phyloP scores from a whole-genome alignment of 2,329 filamentous ascomycete species.

The Colletotrichum eleusines region DNA sequence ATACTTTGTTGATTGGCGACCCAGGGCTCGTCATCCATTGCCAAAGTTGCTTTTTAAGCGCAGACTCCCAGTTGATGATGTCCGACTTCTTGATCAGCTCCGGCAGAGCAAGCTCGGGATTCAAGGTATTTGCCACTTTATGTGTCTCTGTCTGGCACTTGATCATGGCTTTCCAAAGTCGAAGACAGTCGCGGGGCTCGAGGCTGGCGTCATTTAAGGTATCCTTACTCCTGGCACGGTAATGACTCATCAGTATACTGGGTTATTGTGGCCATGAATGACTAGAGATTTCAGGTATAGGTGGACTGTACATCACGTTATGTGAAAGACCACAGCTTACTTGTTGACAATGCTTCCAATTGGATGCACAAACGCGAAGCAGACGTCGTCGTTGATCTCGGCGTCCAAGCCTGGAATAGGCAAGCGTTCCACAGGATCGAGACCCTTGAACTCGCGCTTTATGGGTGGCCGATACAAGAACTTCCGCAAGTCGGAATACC shows the following conservation, averaged over 20 bases:
- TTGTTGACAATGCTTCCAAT: slow-evolving; percentile 72
- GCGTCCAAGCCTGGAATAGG: slow-evolving; percentile 61
- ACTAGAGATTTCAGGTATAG: not conserved
- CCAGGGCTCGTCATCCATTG: slow-evolving; percentile 70
- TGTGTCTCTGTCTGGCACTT: slow-evolving; percentile 66
- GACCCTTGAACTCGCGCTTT: slow-evolving; percentile 63
- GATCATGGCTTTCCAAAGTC: slow-evolving; percentile 73
- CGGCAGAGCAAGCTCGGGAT: no score
- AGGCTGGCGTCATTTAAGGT: slow-evolving; percentile 76
- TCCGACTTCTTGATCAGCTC: no score
- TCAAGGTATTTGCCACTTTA: slow-evolving; percentile 50
- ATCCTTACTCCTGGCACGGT: slow-evolving; percentile 59
- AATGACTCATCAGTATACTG: not conserved
- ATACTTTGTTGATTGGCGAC: slow-evolving; percentile 58
- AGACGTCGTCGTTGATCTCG: slow-evolving; percentile 55
- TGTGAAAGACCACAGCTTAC: slow-evolving; percentile 45
- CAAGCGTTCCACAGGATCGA: slow-evolving; percentile 57
- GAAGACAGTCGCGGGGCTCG: slow-evolving; percentile 78
- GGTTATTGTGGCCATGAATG: not conserved
- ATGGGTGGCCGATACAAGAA: slow-evolving; percentile 70
- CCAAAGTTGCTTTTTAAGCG: slow-evolving; percentile 65
- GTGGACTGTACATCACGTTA: not conserved
- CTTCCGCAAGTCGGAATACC: slow-evolving; percentile 84
- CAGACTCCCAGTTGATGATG: no score
- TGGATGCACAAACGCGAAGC: slow-evolving; percentile 75